Percentiles rank a stretch among this genome's conserved stretches.
phyloP scores from a whole-genome alignment of 192 early-diverging fungal species.

The Spizellomyces sp. region DNA sequence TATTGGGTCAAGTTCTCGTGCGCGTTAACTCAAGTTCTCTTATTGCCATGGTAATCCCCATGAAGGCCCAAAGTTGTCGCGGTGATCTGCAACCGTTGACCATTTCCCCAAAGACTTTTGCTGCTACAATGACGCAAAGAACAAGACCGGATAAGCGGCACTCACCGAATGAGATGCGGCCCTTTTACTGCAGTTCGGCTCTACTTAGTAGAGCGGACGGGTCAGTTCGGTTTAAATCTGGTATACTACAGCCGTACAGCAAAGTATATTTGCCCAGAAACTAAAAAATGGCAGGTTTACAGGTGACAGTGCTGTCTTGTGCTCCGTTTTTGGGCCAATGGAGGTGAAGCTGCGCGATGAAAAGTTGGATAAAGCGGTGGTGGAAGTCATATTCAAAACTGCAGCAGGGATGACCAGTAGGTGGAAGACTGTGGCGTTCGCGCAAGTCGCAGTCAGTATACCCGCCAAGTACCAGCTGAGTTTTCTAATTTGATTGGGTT shows the following conservation, averaged over 20 bases:
- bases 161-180: conserved; percentile 20
- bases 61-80: too few species aligned
- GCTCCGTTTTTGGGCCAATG: conserved; percentile 83
- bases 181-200: conserved; percentile 24
- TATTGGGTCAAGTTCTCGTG: too few species aligned
- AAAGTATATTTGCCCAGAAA: neutral
- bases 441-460: too few species aligned
- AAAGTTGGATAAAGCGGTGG: conserved; percentile 80
- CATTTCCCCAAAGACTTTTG: too few species aligned
- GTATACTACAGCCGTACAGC: conserved; percentile 38
- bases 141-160: conserved; percentile 24
- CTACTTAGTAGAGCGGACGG: conserved; percentile 81
- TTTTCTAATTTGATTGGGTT: neutral
- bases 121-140: conserved; percentile 4
- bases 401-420: conserved; percentile 61
- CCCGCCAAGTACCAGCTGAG: neutral
- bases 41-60: too few species aligned
- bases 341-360: conserved; percentile 87
- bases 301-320: conserved; percentile 75
- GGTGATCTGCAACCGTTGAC: too few species aligned
- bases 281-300: neutral
- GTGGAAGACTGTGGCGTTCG: neutral
- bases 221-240: conserved; percentile 79
- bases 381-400: conserved; percentile 81
- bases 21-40: too few species aligned